Conservation (phyloP, 192 early-diverging fungal genomes). For the Rhizophlyctis rosea region DNA sequence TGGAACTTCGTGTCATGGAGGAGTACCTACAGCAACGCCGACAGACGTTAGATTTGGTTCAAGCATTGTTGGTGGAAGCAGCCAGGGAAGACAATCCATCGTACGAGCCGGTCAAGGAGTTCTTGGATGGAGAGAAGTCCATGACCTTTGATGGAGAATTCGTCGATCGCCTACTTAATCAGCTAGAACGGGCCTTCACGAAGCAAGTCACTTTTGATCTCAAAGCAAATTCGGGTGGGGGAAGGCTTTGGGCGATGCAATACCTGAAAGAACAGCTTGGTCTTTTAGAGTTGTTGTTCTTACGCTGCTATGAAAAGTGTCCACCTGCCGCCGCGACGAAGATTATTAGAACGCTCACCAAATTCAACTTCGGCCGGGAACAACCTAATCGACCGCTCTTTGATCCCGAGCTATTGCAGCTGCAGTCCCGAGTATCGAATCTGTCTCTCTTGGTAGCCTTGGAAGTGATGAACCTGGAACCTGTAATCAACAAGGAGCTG, state of each 20-base stretch:
- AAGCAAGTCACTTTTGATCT: conserved; percentile 21
- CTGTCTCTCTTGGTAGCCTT: conserved; percentile 32
- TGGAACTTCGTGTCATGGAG: conserved; percentile 19
- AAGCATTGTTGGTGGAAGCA: background rate
- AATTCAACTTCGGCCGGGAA: conserved; percentile 25
- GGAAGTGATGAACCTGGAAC: conserved; percentile 26
- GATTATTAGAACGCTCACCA: conserved; percentile 10
- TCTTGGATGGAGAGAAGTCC: background rate
- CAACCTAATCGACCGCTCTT: conserved; percentile 38
- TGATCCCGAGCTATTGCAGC: conserved; percentile 22
- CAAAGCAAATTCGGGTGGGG: conserved; percentile 20
- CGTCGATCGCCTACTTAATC: conserved; percentile 16
- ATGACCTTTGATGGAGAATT: conserved; percentile 3
- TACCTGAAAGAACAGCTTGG: conserved; percentile 36
- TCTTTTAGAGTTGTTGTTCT: conserved; percentile 41
- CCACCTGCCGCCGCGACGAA: conserved; percentile 6
- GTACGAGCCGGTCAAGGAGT: background rate
- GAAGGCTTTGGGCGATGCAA: conserved; percentile 35
- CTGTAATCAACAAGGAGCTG: background rate
- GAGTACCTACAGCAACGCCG: conserved; percentile 32
- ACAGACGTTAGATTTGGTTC: background rate
- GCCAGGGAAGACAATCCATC: background rate
- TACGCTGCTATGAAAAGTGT: conserved; percentile 30
- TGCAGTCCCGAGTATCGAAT: conserved; percentile 25
- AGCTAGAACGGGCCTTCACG: conserved; percentile 18